Base-by-base conservation (phyloP, 345 rosid genomes). In the Eucalyptus virginea region DNA sequence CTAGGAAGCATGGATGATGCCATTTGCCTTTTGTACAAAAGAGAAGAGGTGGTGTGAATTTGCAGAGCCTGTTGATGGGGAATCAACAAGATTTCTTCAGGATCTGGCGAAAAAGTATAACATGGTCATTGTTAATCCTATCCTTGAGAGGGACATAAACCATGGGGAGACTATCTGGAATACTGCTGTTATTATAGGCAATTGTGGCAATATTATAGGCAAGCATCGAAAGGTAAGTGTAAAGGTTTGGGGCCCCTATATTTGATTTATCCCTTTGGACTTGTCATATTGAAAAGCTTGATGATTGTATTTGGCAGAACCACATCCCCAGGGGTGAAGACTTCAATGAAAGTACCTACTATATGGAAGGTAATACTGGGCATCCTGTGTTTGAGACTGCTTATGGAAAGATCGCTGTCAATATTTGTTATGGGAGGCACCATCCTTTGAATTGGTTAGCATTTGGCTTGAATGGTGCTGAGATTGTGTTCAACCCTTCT, bases 11-110 rank as follows among this genome's bases (percentile, higher is more conserved):
- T 51, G 23, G 23, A 51, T 51, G 23, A 51, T 51, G 56, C 56
- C 56, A 18, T 51, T 51, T 18, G 56, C 56, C 23, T 51, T 18
- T 51, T 51, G 23, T 18, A 51, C 56, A 51, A 18, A 51, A 89
- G 99, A 98, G 94, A 97, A 95, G 95, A 96, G 93, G 86, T 96
- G 98, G 99, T 97, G 99, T 90, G 99, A 98, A 94, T 96, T 98
- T 89, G 98, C 99, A 9, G 99, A 98, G 92, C 98, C 99, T 89
- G 88, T 96, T 16, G 93, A 96, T 90, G 98, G 99, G 28, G 98
- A 96, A 89, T 97, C 97, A 1, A 97, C 98, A 62, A 91, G 89
- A 69, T 98, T 96, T 93, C 97, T 98, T 89, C 99, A 96, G 93
- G 95, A 93, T 87, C 90, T 94, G 83, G 98, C 97, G 0, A 92